These are phyloP conservation scores for Zelopaecilomyces penicillatus DNA, from an alignment of 2,329 filamentous ascomycete species.

Conservation along the genomic window DNA sequence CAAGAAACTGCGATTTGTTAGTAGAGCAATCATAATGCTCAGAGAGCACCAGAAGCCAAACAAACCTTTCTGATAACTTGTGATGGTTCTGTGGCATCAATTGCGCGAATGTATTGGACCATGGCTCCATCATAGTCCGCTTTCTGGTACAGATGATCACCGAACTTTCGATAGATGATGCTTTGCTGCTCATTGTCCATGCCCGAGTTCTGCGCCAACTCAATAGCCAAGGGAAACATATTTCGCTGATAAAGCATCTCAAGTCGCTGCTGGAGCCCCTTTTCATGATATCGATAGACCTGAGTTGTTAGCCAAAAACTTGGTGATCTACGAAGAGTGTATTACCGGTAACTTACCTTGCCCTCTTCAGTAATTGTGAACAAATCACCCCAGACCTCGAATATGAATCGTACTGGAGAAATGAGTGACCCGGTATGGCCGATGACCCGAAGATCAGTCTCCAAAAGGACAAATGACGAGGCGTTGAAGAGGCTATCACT, in stretches of 20 bases:
- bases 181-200: conserved; percentile 77
- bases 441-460: conserved; percentile 82
- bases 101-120: conserved; percentile 94
- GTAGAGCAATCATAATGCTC: conserved; percentile 1
- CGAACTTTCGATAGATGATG: conserved; percentile 85
- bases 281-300: conserved; percentile 85
- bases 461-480: conserved; percentile 82
- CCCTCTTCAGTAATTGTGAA: conserved; percentile 88
- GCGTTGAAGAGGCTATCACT: conserved; percentile 73
- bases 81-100: conserved; percentile 91
- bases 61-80: conserved; percentile 85
- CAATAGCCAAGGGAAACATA: conserved; percentile 84
- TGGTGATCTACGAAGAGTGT: too few relatives aligned
- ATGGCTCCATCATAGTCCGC: conserved; percentile 97
- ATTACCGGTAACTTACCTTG: conserved; percentile 51
- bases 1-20: conserved; percentile 60
- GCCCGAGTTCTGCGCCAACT: conserved; percentile 81
- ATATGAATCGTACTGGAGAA: conserved; percentile 69
- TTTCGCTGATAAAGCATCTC: conserved; percentile 93
- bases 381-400: conserved; percentile 84
- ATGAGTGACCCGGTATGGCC: conserved; percentile 81
- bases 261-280: conserved; percentile 78
- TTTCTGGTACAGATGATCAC: conserved; percentile 89
- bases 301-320: conserved; percentile 23
- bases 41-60: background rate